These are phyloP conservation scores for Pichia sp. DNA, from an alignment of 1,139 yeast species.

Conservation along the genomic window DNA sequence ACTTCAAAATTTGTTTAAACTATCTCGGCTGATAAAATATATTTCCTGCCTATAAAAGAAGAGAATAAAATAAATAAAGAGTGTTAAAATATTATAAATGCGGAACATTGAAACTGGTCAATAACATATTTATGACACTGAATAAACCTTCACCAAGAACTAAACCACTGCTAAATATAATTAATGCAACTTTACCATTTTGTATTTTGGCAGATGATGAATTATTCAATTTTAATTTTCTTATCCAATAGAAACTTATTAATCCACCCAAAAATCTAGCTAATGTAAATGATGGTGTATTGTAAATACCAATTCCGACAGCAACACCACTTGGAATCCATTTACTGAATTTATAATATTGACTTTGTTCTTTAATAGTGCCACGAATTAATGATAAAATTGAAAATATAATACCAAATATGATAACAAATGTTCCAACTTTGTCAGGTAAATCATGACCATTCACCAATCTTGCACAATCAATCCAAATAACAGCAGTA, in stretches of 20 bases:
- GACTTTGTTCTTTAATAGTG: constrained; percentile 37
- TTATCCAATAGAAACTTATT: constrained; percentile 58
- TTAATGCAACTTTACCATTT: constrained; percentile 54
- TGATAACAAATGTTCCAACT: constrained; percentile 59
- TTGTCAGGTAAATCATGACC: constrained; percentile 86
- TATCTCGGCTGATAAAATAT: no score
- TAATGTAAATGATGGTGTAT: constrained; percentile 86
- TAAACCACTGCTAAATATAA: constrained; percentile 85
- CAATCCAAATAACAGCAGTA: constrained; percentile 95
- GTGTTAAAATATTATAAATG: constrained; percentile 28
- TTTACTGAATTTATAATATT: constrained; percentile 37
- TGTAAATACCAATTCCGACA: constrained; percentile 93
- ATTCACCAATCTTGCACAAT: constrained; percentile 86
- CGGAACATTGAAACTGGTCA: constrained; percentile 56
- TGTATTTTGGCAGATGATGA: neutral
- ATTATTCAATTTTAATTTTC: constrained; percentile 27
- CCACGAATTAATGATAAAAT: constrained; percentile 62
- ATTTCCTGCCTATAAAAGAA: no score
- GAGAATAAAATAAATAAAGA: no score
- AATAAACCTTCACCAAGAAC: constrained; percentile 91
- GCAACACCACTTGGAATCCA: constrained; percentile 93
- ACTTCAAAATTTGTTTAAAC: no score
- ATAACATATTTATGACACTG: constrained; percentile 72
- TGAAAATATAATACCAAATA: constrained; percentile 66
- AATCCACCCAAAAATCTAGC: constrained; percentile 91